Conservation (phyloP, 345 rosid species). For the Stellera chamaejasme region DNA sequence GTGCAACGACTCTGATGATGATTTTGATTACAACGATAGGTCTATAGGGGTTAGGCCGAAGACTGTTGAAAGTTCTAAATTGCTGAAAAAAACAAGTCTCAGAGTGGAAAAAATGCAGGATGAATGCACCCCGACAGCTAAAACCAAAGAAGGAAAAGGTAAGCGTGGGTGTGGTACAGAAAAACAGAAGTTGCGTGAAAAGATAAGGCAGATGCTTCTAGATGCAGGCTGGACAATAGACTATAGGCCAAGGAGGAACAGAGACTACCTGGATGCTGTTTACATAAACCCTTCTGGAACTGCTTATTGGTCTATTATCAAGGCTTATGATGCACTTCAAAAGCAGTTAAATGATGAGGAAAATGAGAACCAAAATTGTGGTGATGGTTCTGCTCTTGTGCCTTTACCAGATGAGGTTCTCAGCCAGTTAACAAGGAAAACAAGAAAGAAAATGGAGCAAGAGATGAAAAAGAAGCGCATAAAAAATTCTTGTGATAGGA, state of each 20-base stretch:
- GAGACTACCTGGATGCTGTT: conserved; percentile 85
- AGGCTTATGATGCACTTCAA: conserved; percentile 88
- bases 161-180: conserved; percentile 90
- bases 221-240: conserved; percentile 93
- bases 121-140: conserved; percentile 23
- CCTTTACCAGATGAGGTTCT: conserved; percentile 67
- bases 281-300: conserved; percentile 85
- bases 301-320: conserved; percentile 89
- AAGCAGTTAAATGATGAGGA: conserved; percentile 51
- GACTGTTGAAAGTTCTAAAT: conserved; percentile 26
- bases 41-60: conserved; percentile 31
- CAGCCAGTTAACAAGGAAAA: conserved; percentile 56
- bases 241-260: conserved; percentile 79
- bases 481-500: conserved; percentile 25
- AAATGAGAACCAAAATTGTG: conserved; percentile 27
- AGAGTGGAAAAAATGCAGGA: conserved; percentile 35
- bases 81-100: conserved; percentile 20
- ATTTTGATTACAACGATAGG: conserved; percentile 41
- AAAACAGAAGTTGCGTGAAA: conserved; percentile 86
- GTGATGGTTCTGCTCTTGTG: conserved; percentile 38
- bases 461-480: conserved; percentile 44
- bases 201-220: conserved; percentile 72
- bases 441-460: conserved; percentile 56
- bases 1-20: conserved; percentile 31
- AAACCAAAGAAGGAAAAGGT: conserved; percentile 42